Percentiles rank a stretch among this genome's conserved stretches.
Conservation (phyloP, 2,329 filamentous ascomycete species). For the Neonectria hederae region DNA sequence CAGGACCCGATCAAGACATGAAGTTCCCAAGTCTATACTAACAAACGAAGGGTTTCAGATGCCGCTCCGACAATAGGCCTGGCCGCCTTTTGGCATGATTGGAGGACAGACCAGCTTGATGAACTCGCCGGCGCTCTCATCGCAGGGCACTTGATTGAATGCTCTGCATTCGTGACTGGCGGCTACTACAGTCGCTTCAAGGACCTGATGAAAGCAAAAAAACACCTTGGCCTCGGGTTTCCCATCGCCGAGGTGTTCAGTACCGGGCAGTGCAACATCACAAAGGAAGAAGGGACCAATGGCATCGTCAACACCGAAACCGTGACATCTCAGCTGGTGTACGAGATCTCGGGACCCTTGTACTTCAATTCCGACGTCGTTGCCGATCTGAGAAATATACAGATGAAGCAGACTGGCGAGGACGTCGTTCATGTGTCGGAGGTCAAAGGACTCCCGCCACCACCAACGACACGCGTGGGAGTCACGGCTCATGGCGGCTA, state of each 20-base stretch:
- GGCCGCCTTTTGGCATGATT: slow-evolving; percentile 24
- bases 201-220: slow-evolving; percentile 16
- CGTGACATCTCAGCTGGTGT: slow-evolving; percentile 46
- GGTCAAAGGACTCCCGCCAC: slow-evolving; percentile 30
- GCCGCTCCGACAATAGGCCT: slow-evolving; percentile 52
- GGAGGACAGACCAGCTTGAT: slow-evolving; percentile 18
- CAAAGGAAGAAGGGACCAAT: slow-evolving; percentile 38
- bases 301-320: slow-evolving; percentile 40
- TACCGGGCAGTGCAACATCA: slow-evolving; percentile 49
- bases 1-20: slow-evolving; percentile 14
- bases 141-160: slow-evolving; percentile 25
- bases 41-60: slow-evolving; percentile 53
- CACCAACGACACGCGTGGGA: slow-evolving; percentile 42
- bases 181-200: slow-evolving; percentile 28
- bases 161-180: slow-evolving; percentile 23
- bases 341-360: slow-evolving; percentile 50
- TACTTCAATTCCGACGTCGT: slow-evolving; percentile 41
- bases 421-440: slow-evolving; percentile 40
- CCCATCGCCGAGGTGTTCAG: slow-evolving; percentile 59
- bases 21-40: slow-evolving; percentile 33
- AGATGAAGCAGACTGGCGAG: slow-evolving; percentile 56
- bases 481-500: slow-evolving; percentile 53
- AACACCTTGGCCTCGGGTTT: slow-evolving; percentile 52
- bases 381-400: slow-evolving; percentile 31
- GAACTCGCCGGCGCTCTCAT: slow-evolving; percentile 20